Percentiles rank a stretch among this genome's conserved stretches.
Evolutionary conservation across 768 basidiomycete genomes (phyloP).

Genomic region (Panaeolus cyanescens): DNA sequence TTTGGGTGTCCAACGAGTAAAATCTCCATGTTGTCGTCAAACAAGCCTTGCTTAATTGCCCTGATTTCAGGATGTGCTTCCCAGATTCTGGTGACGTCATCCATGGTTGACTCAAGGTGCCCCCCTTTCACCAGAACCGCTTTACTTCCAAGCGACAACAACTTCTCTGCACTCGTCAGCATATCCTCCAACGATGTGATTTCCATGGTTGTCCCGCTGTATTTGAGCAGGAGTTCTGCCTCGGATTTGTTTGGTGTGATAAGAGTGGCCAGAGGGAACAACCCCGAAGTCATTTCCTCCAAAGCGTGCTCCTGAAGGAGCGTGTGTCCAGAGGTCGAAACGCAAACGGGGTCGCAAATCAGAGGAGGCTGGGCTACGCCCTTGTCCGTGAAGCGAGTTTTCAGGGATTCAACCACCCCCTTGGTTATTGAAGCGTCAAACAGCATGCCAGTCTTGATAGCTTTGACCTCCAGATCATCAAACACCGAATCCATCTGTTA

Average conservation of each 20-base stretch:
- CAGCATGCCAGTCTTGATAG: slow-evolving; percentile 93
- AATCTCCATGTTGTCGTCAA: slow-evolving; percentile 65
- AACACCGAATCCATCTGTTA: slow-evolving; percentile 71
- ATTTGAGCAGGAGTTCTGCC: slow-evolving; percentile 66
- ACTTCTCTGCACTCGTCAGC: slow-evolving; percentile 52
- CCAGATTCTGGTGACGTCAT: slow-evolving; percentile 43
- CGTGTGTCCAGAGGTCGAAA: slow-evolving; percentile 86
- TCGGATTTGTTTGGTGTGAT: slow-evolving; percentile 89
- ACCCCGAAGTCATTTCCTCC: slow-evolving; percentile 51
- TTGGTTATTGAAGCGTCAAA: slow-evolving; percentile 56
- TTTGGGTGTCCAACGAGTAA: slow-evolving; percentile 34
- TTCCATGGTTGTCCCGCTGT: slow-evolving; percentile 19
- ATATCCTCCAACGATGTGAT: slow-evolving; percentile 60
- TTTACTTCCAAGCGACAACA: slow-evolving; percentile 48
- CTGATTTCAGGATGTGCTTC: slow-evolving; percentile 29
- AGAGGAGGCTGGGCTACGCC: slow-evolving; percentile 45
- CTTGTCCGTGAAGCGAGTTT: slow-evolving; percentile 32
- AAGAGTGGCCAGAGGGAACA: slow-evolving; percentile 71
- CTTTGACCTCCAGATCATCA: slow-evolving; percentile 67
- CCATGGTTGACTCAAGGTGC: slow-evolving; percentile 52
- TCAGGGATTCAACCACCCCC: slow-evolving; percentile 54
- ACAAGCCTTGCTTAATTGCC: slow-evolving; percentile 46
- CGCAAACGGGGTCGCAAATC: slow-evolving; percentile 88
- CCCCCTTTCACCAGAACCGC: slow-evolving; percentile 87
- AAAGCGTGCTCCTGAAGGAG: slow-evolving; percentile 72